phyloP scores from a whole-genome alignment of 805 yeast species.

The Saccharomyces mikatae region DNA sequence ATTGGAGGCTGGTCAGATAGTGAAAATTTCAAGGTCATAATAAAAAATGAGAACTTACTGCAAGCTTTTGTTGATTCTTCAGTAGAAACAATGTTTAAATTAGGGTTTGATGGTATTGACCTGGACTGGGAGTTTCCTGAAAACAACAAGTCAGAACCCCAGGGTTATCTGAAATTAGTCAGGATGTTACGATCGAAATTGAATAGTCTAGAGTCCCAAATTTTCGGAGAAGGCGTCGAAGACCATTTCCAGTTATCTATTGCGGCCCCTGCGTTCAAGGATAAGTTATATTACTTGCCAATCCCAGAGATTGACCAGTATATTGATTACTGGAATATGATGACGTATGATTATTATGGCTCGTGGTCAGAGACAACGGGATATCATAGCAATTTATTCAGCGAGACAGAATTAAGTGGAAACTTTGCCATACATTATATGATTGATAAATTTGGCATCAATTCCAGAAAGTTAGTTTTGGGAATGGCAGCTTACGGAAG shows the following conservation, averaged over 20 bases:
- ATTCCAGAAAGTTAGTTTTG: constrained; percentile 47
- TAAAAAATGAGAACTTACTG: constrained; percentile 33
- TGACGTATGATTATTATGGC: constrained; percentile 88
- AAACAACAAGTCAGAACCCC: constrained; percentile 36
- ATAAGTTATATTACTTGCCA: constrained; percentile 37
- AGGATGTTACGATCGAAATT: constrained; percentile 34
- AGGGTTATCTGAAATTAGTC: constrained; percentile 38
- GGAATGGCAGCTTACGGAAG: constrained; percentile 90
- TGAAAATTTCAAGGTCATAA: constrained; percentile 40
- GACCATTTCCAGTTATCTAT: constrained; percentile 45
- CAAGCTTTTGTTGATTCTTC: constrained; percentile 44
- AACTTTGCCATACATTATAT: constrained; percentile 43
- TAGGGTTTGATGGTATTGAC: constrained; percentile 84
- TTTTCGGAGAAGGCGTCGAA: constrained; percentile 10
- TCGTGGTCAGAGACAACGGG: constrained; percentile 57
- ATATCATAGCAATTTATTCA: constrained; percentile 62
- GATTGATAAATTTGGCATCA: constrained; percentile 33
- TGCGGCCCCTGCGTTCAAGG: constrained; percentile 67
- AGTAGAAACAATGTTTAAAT: constrained; percentile 38
- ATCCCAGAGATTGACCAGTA: constrained; percentile 48
- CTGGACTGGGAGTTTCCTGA: constrained; percentile 91
- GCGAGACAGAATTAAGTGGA: constrained; percentile 35
- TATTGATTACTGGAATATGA: constrained; percentile 70
- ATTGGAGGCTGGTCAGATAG: constrained; percentile 75
- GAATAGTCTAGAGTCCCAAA: constrained; percentile 30